A percentile compares a stretch with the other conserved stretches of the same genome.
These are phyloP conservation scores for Ophiostoma sp. DNA, from an alignment of 2,329 filamentous ascomycete species.

Conservation along the genomic window DNA sequence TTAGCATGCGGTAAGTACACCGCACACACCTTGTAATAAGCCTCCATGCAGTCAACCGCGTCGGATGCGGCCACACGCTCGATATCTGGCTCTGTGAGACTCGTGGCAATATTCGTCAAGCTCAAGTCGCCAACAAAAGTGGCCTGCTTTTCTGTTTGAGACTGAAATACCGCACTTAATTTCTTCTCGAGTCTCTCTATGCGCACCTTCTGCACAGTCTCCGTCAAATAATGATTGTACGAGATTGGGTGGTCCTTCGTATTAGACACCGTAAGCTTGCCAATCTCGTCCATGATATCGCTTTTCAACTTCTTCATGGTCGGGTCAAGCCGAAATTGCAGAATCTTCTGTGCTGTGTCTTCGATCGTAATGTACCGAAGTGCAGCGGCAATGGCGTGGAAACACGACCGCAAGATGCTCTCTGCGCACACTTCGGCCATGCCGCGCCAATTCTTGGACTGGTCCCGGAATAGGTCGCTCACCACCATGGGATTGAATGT, in stretches of 20 bases:
- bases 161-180: not conserved
- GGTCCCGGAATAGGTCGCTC: slow-evolving; percentile 37
- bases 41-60: slow-evolving; percentile 44
- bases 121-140: not conserved
- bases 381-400: slow-evolving; percentile 26
- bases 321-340: slow-evolving; percentile 30
- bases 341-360: slow-evolving; percentile 30
- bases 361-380: slow-evolving; percentile 32
- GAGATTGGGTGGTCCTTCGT: slow-evolving; percentile 41
- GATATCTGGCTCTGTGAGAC: slow-evolving; percentile 37
- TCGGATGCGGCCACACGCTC: slow-evolving; percentile 41
- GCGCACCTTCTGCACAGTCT: slow-evolving; percentile 38
- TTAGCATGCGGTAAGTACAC: too few relatives aligned
- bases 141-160: not conserved
- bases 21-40: slow-evolving; percentile 48
- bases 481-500: slow-evolving; percentile 41
- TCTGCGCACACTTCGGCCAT: slow-evolving; percentile 30
- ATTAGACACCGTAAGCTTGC: slow-evolving; percentile 34
- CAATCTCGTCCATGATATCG: slow-evolving; percentile 32
- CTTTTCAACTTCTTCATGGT: slow-evolving; percentile 31
- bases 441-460: slow-evolving; percentile 37
- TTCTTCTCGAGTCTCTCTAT: slow-evolving; percentile 4
- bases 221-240: slow-evolving; percentile 42
- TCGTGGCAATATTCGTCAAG: not conserved
- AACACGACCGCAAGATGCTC: slow-evolving; percentile 30